A percentile compares a stretch with the other conserved stretches of the same genome.
phyloP scores from a whole-genome alignment of 768 basidiomycete species.

The Cyclocybe cylindracea region DNA sequence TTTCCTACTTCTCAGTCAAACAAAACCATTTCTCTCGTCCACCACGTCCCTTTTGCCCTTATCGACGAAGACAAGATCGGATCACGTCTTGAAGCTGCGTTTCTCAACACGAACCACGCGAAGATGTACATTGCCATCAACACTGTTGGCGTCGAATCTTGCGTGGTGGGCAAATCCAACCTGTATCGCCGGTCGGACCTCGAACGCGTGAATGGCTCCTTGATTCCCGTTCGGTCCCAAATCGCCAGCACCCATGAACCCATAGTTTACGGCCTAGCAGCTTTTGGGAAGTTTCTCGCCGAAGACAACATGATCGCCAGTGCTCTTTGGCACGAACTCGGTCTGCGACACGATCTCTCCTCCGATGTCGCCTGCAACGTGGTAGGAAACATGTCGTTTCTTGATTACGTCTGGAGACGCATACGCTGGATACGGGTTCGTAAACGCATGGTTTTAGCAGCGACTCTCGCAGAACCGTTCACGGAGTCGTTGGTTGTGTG shows the following conservation, averaged over 20 bases:
- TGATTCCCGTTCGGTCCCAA: slow-evolving; percentile 43
- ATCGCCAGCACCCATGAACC: slow-evolving; percentile 21
- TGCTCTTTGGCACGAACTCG: slow-evolving; percentile 92
- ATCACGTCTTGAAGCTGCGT: slow-evolving; percentile 87
- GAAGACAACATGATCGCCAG: slow-evolving; percentile 98
- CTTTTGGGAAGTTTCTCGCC: slow-evolving; percentile 87
- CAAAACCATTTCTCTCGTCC: slow-evolving; percentile 78
- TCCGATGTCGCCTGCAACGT: slow-evolving; percentile 89
- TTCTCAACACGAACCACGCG: slow-evolving; percentile 95
- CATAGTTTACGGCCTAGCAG: slow-evolving; percentile 59
- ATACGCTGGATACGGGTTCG: slow-evolving; percentile 97
- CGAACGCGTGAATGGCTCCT: slow-evolving; percentile 68
- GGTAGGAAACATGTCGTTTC: slow-evolving; percentile 84
- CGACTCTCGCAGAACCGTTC: slow-evolving; percentile 89
- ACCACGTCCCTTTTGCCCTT: slow-evolving; percentile 92
- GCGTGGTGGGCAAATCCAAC: slow-evolving; percentile 96
- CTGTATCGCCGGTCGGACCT: slow-evolving; percentile 90
- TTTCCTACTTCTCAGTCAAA: slow-evolving; percentile 35
- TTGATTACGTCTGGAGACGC: slow-evolving; percentile 85
- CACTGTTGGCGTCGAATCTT: slow-evolving; percentile 85
- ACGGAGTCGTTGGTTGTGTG: slow-evolving; percentile 84
- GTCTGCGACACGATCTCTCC: slow-evolving; percentile 84
- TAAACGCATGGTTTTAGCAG: slow-evolving; percentile 87
- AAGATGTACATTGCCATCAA: slow-evolving; percentile 98
- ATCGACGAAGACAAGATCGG: slow-evolving; percentile 73